Evolutionary conservation across 2,329 filamentous ascomycete genomes (phyloP), one percentile per base, ranked within the genome.

Genomic region (Penicillium sp.): DNA sequence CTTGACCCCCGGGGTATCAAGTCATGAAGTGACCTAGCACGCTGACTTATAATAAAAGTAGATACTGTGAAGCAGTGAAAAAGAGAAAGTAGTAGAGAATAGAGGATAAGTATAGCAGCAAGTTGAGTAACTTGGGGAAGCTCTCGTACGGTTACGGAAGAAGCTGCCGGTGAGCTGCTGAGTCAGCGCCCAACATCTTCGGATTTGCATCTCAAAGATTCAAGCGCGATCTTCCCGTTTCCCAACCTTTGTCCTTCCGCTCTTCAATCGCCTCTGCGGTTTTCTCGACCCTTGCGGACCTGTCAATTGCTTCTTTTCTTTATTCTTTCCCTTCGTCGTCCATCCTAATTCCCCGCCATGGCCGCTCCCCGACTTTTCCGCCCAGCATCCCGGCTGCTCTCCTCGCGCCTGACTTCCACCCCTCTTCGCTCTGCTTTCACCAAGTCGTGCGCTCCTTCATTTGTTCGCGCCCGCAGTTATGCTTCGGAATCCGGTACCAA

Each of bases 401-500:
- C 83, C 59, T 78, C 81, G 59, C 76, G 80, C 58, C 74, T 78
- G 60, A 61, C 64, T 46, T 69, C 77, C 50, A 69, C 77, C 61
- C 72, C 81, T 62, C 69, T 78, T 65, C 79, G 81, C 70, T 76
- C 77, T 65, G 75, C 76, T 46, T 79, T 81, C 70, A 78, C 79
- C 64, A 76, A 76, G 54, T 71, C 76, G 55, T 72, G 76, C 60
- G 69, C 74, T 54, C 76, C 79, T 49, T 71, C 76, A 45, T 71
- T 78, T 62, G 72, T 75, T 54, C 71, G 68, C 69, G 73, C 67
- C 55, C 69, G 83, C 66, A 74, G 74, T 62, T 86, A 85, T 76
- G 83, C 83, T 35, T 78, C 79, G 11, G 74, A 76, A 50, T 73
- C 74, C 56, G 87, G 87, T 60, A 78, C 80, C 67, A 96, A 96